These are phyloP conservation scores for Panicum hallii DNA, from an alignment of 202 grass and related monocot species.

Conservation along the genomic window DNA sequence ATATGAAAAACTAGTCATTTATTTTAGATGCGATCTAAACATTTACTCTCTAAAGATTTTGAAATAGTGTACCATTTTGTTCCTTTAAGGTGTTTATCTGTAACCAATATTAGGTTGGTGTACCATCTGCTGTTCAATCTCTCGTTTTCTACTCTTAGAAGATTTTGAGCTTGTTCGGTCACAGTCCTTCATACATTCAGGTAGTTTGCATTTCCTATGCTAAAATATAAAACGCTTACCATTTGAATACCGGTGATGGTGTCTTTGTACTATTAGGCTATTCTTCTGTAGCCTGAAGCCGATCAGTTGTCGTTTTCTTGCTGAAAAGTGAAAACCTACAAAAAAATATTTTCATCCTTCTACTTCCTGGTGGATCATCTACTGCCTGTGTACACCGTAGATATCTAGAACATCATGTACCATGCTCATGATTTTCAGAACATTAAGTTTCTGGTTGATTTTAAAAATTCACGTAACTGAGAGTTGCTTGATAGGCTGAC, in stretches of 20 bases:
- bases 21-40: conserved; percentile 26
- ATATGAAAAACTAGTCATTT: conserved; percentile 39
- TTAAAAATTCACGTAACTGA: neutral
- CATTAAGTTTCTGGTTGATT: neutral
- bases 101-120: neutral
- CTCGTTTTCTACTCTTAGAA: neutral
- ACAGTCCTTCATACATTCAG: conserved; percentile 19
- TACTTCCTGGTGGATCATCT: neutral
- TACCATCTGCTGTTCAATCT: neutral
- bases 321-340: conserved; percentile 17
- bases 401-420: neutral
- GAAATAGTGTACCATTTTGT: conserved; percentile 7
- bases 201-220: neutral
- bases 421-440: conserved; percentile 10
- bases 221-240: neutral
- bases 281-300: conserved; percentile 27
- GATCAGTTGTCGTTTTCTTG: conserved; percentile 4
- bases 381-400: neutral
- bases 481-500: neutral
- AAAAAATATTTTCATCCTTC: neutral
- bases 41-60: conserved; percentile 15
- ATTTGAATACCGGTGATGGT: conserved; percentile 11
- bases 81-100: conserved; percentile 12
- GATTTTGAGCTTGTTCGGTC: neutral
- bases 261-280: neutral